Evolutionary conservation across 768 basidiomycete species (phyloP), one percentile per base, ranked within the genome.

Genomic region (Candolleomyces eurysporus): DNA sequence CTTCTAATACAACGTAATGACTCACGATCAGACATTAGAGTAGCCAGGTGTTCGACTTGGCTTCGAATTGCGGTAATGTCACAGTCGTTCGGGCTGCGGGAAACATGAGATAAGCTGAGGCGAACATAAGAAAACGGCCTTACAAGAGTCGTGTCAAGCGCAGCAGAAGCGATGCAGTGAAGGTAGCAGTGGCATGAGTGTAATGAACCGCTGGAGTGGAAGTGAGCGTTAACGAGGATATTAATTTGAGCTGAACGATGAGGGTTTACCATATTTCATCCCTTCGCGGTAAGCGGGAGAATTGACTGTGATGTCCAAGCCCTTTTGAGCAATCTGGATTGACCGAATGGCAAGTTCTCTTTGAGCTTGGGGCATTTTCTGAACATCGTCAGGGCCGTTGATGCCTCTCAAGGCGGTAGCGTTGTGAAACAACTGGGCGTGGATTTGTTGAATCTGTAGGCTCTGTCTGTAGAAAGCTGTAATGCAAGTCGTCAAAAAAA

Each of bases 121-220:
- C 1, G 49, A 39, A 19, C 6, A 10, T 58, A 19, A 13, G 32
- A 17, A 6, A 11, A 36, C 36, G 36, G 10, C 75, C 91, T 75
- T 70, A 94, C 92, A 97, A 96, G 45, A 98, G 80, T 26, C 95
- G 86, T 42, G 89, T 86, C 52, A 97, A 79, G 36, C 95, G 88
- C 53, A 98, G 80, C 61, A 96, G 79, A 73, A 98, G 91, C 4
- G 93, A 92, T 13, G 94, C 95, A 21, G 92, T 85, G 75, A 98
- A 98, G 0, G 95, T 96, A 5, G 95, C 95, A 31, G 93, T 92
- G 46, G 92, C 92, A 70, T 98, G 95, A 14, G 91, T 91, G 67
- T 91, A 90, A 69, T 92, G 89, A n/a, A 94, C 91, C 16, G 93
- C 92, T 92, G 59, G 48, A 45, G 26, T 26, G 26, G 4, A 26